A percentile compares a stretch with the other conserved stretches of the same genome.
Evolutionary conservation across 768 basidiomycete genomes (phyloP).

Genomic region (Filobasidium floriforme): DNA sequence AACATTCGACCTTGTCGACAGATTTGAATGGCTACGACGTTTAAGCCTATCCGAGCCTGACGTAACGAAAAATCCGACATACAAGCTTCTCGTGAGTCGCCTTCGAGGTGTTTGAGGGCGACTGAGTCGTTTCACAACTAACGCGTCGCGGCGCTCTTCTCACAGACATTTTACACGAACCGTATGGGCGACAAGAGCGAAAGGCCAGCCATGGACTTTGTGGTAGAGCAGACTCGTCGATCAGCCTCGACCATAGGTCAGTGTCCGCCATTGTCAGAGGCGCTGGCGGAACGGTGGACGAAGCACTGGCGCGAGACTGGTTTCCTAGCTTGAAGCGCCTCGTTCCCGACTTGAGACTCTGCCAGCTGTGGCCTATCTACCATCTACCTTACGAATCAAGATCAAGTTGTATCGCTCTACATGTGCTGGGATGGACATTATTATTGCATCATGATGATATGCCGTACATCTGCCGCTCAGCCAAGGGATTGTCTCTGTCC

Average conservation of each 20-base stretch:
- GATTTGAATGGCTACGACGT: slow-evolving; percentile 46
- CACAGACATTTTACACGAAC: slow-evolving; percentile 41
- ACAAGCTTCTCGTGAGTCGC: slow-evolving; percentile 45
- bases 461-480: too few relatives aligned
- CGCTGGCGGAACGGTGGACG: slow-evolving; percentile 49
- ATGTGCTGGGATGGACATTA: too few relatives aligned
- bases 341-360: neutral
- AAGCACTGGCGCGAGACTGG: slow-evolving; percentile 48
- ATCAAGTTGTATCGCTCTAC: too few relatives aligned
- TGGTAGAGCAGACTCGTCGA: slow-evolving; percentile 41
- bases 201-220: slow-evolving; percentile 46
- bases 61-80: slow-evolving; percentile 47
- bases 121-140: neutral
- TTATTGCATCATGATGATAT: too few relatives aligned
- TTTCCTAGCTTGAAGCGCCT: slow-evolving; percentile 37
- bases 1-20: slow-evolving; percentile 47
- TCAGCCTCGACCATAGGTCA: slow-evolving; percentile 43
- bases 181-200: slow-evolving; percentile 40
- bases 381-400: too few relatives aligned
- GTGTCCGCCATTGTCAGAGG: slow-evolving; percentile 41
- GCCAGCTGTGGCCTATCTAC: too few relatives aligned
- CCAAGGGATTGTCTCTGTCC: too few relatives aligned
- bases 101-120: neutral
- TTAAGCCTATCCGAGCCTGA: slow-evolving; percentile 46
- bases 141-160: neutral